Evolutionary conservation across 805 yeast species (phyloP).

Genomic region (Candida boleticola): DNA sequence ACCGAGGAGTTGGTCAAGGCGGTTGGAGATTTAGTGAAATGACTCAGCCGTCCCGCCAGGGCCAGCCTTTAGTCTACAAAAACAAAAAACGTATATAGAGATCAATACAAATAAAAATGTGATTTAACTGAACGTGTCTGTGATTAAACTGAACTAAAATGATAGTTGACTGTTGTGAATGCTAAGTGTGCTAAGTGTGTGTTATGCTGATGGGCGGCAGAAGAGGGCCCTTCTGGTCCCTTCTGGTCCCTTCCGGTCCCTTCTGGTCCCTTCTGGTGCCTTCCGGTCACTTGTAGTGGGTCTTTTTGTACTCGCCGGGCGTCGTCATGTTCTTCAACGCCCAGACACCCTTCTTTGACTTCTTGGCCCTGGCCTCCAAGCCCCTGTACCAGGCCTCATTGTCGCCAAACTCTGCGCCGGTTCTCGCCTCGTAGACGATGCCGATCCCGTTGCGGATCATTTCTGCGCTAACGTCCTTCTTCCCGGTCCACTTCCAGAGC

Average conservation of each 20-base stretch:
- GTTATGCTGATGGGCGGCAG: too few relatives aligned
- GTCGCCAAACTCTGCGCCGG: conserved; percentile 84
- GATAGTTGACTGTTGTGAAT: too few relatives aligned
- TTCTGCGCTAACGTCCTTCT: conserved; percentile 78
- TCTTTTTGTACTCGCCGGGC: conserved; percentile 76
- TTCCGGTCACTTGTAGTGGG: conserved; percentile 21
- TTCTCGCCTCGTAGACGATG: conserved; percentile 80
- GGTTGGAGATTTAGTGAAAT: conserved; percentile 25
- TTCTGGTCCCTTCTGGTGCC: not conserved
- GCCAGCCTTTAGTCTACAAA: too few relatives aligned
- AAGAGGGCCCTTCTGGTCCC: not conserved
- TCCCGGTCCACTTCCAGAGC: conserved; percentile 56
- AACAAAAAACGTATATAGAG: too few relatives aligned
- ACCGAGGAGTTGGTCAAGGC: conserved; percentile 27
- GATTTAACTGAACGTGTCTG: too few relatives aligned
- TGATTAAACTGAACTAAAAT: too few relatives aligned
- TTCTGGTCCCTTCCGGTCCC: not conserved
- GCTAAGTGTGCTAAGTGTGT: too few relatives aligned
- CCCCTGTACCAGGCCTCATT: conserved; percentile 56
- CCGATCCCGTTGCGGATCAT: conserved; percentile 85
- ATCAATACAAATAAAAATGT: too few relatives aligned
- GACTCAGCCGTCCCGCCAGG: not conserved
- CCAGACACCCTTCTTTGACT: conserved; percentile 68
- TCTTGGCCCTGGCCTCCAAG: conserved; percentile 62
- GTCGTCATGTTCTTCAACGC: conserved; percentile 51